Evolutionary conservation across 2,329 filamentous ascomycete species (phyloP), one percentile per base, ranked within the genome.

Genomic region (Talaromyces pinophilus): DNA sequence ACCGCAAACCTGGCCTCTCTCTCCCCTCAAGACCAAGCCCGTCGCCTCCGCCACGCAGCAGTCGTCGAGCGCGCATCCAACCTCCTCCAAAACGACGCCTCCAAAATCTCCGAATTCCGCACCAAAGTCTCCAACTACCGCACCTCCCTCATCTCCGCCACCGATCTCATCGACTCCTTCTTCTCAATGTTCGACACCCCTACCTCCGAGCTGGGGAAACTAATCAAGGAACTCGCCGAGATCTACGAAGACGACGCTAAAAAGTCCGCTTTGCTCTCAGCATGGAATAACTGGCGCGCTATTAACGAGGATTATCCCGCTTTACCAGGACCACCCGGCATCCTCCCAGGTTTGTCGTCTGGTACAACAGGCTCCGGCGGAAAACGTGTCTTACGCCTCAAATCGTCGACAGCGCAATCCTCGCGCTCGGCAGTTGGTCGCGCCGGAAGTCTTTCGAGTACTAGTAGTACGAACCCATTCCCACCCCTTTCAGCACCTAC

Each of bases 241-340:
- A 87, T 99, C 11, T 98, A 95, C 72, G 94, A 99, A 71, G 90
- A 96, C 71, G 85, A 90, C 60, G 76, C 78, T 19, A 97, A 96
- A 75, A 88, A 88, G 1, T 88, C 90, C 62, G 84, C 82, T 0
- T 81, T 99, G 2, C 86, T 93, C 30, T 90, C 90, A 72, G 92
- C 93, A 1, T 97, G 94, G 93, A 92, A 92, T 71, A 92, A 97
- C 78, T 97, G 94, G 92, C 92, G 92, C 57, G 93, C 93, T 44
- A 95, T 96, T 79, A 96, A 96, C 71, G 93, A 97, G 78, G 93
- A 97, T 76, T 98, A 97, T 71, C 94, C 94, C 0, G 92, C 91
- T 1, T 82, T 98, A 0, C 93, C 94, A 1, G 90, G 90, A 0
- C 85, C 92, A 0, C 86, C 86, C 64, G 90, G 90, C 61, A 87